Conservation (phyloP, 2,329 filamentous ascomycete species). For the Aureobasidium leucospermi region DNA sequence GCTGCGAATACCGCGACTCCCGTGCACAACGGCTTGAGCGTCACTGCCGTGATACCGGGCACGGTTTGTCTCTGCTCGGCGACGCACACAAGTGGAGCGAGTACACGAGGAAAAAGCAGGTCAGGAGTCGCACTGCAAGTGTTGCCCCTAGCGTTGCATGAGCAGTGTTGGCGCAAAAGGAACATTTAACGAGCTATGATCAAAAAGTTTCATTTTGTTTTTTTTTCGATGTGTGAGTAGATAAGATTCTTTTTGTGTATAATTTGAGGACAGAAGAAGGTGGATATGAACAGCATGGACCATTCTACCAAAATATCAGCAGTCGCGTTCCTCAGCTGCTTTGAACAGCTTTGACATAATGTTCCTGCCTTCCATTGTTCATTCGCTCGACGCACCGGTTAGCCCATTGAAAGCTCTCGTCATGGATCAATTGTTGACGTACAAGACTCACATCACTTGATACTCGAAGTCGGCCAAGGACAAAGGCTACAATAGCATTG, state of each 20-base stretch:
- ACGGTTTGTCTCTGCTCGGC: neutral
- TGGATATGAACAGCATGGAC: neutral
- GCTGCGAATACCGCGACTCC: slow-evolving; percentile 6
- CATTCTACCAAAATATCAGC: neutral
- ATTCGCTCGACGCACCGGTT: no score
- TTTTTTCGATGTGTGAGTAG: neutral
- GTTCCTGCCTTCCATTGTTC: neutral
- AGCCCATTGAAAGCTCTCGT: neutral
- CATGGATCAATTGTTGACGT: neutral
- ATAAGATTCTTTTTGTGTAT: slow-evolving; percentile 4
- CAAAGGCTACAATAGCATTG: no score
- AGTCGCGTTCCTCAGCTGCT: neutral
- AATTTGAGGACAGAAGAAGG: neutral
- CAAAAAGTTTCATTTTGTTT: slow-evolving; percentile 1
- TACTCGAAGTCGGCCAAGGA: no score
- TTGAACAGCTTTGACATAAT: neutral
- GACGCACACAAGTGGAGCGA: slow-evolving; percentile 10
- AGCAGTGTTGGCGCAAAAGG: neutral
- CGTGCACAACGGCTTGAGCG: slow-evolving; percentile 3
- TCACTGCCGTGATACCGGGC: slow-evolving; percentile 11
- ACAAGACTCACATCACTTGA: no score
- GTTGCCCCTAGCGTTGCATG: slow-evolving; percentile 7
- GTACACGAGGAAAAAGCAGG: slow-evolving; percentile 5
- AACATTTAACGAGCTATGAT: slow-evolving; percentile 5
- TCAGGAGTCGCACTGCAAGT: slow-evolving; percentile 7